Evolutionary conservation across 352 stramenopile species (phyloP).

Genomic region (Elongisporangium anandrum): DNA sequence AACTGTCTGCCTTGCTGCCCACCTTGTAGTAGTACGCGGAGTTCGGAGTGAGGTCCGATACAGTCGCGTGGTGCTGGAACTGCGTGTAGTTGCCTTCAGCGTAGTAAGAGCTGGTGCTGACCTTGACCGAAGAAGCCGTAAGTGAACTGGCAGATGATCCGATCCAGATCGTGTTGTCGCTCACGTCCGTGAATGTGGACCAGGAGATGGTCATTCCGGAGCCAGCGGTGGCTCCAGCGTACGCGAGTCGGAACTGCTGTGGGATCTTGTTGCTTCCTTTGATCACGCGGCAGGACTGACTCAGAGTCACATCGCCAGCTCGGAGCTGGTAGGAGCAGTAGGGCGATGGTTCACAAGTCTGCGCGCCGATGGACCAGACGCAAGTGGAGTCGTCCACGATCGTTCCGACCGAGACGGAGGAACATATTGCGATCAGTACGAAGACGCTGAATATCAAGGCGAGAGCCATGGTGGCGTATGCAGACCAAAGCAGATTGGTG

Average conservation of each 20-base stretch:
- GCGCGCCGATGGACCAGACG: constrained; percentile 19
- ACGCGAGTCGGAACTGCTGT: constrained; percentile 59
- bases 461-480: not conserved
- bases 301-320: constrained; percentile 30
- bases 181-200: constrained; percentile 39
- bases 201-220: constrained; percentile 61
- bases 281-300: constrained; percentile 35
- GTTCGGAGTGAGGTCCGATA: constrained; percentile 17
- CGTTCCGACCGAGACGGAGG: too few species aligned
- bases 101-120: constrained; percentile 41
- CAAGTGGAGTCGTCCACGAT: constrained; percentile 28
- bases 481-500: not conserved
- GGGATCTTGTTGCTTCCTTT: constrained; percentile 36
- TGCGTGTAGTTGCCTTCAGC: too few species aligned
- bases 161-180: constrained; percentile 43
- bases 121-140: constrained; percentile 9
- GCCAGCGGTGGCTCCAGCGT: constrained; percentile 28
- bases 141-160: constrained; percentile 21
- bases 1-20: constrained; percentile 16
- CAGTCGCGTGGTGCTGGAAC: constrained; percentile 33
- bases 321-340: constrained; percentile 35
- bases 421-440: not conserved
- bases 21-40: constrained; percentile 55
- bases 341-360: constrained; percentile 19
- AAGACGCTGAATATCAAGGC: not conserved